Evolutionary conservation across 192 early-diverging fungal species (phyloP).

Genomic region (Martensiomyces pterosporus): DNA sequence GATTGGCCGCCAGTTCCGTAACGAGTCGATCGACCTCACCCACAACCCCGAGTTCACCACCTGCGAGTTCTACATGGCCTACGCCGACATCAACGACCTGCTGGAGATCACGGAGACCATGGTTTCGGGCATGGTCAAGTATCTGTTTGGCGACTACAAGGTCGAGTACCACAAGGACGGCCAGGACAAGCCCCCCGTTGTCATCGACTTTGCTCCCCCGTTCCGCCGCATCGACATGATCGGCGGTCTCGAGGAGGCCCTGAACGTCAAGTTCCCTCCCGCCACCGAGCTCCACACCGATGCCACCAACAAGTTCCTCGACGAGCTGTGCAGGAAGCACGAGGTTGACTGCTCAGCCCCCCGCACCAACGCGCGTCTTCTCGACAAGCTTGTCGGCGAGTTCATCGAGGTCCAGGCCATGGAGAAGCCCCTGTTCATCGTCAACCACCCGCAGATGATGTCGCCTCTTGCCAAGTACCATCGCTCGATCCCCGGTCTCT

Average conservation of each 20-base stretch:
- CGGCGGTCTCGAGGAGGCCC: constrained; percentile 80
- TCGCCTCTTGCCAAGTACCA: constrained; percentile 97
- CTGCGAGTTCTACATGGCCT: constrained; percentile 99
- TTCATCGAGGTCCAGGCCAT: constrained; percentile 75
- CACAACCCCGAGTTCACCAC: constrained; percentile 99
- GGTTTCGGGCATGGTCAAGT: constrained; percentile 91
- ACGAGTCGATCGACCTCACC: constrained; percentile 96
- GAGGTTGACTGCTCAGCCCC: constrained; percentile 92
- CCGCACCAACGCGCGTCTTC: constrained; percentile 84
- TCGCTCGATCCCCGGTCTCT: constrained; percentile 80
- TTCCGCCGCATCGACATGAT: constrained; percentile 96
- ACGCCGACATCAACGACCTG: constrained; percentile 95
- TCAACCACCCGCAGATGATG: constrained; percentile 98
- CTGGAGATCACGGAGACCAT: constrained; percentile 91
- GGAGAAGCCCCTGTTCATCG: constrained; percentile 88
- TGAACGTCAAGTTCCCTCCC: constrained; percentile 88
- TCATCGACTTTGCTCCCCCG: constrained; percentile 95
- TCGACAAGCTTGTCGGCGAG: constrained; percentile 93
- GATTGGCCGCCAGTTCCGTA: constrained; percentile 99
- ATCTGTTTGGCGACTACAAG: constrained; percentile 85
- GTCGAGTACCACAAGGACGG: constrained; percentile 94
- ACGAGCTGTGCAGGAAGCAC: constrained; percentile 91
- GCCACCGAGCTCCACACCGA: constrained; percentile 75
- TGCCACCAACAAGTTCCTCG: constrained; percentile 85
- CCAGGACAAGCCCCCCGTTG: constrained; percentile 65